A percentile compares a stretch with the other conserved stretches of the same genome.
These are phyloP conservation scores for Knufia fluminis DNA, from an alignment of 2,329 filamentous ascomycete species.

Conservation along the genomic window DNA sequence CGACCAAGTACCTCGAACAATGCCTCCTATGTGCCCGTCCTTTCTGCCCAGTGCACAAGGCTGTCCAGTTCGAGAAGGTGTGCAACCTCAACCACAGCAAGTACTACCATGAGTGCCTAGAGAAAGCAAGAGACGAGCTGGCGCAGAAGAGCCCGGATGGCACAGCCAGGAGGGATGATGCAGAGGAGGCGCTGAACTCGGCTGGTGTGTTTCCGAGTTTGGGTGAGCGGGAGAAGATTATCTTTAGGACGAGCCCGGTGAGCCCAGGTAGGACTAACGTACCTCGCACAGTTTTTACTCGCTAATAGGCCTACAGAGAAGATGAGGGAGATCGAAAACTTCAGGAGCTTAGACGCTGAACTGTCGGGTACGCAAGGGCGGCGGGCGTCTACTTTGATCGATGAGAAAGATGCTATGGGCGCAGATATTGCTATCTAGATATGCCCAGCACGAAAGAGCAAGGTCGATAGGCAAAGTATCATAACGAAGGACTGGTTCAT, in stretches of 20 bases:
- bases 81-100: conserved; percentile 21
- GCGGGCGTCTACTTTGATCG: conserved; percentile 14
- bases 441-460: neutral
- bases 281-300: neutral
- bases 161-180: conserved; percentile 8
- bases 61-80: neutral
- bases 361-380: conserved; percentile 14
- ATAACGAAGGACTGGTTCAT: neutral
- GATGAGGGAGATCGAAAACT: conserved; percentile 19
- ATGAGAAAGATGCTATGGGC: conserved; percentile 19
- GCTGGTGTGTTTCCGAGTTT: conserved; percentile 22
- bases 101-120: conserved; percentile 21
- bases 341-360: conserved; percentile 21
- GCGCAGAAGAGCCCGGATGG: conserved; percentile 13
- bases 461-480: neutral
- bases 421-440: conserved; percentile 21
- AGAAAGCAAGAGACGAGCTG: conserved; percentile 15
- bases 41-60: neutral
- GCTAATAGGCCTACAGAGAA: conserved; percentile 13
- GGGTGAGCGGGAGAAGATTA: conserved; percentile 23
- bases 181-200: conserved; percentile 19
- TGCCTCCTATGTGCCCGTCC: conserved; percentile 20
- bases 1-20: conserved; percentile 22
- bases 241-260: conserved; percentile 22
- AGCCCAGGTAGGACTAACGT: conserved; percentile 13